phyloP scores from a whole-genome alignment of 2,329 filamentous ascomycete genomes.

The Aureobasidium sp. region DNA sequence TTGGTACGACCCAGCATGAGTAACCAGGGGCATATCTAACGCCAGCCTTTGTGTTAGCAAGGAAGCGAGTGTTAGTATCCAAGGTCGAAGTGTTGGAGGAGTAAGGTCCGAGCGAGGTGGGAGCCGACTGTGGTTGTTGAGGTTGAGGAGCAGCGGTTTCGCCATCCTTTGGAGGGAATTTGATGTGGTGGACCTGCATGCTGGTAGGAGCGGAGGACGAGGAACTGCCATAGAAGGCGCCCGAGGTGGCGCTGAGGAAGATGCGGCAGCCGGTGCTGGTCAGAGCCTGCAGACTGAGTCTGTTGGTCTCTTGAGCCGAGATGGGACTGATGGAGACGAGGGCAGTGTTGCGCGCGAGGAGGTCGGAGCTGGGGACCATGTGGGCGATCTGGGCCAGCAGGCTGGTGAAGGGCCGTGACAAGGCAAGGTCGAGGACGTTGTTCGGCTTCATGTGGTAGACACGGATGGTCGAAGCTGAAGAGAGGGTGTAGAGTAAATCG shows the following conservation, averaged over 20 bases:
- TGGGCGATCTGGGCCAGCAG: conserved; percentile 70
- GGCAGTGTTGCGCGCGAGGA: conserved; percentile 57
- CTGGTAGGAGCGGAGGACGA: conserved; percentile 66
- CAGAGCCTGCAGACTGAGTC: conserved; percentile 81
- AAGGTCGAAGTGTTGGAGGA: conserved; percentile 19
- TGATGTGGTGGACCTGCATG: conserved; percentile 97
- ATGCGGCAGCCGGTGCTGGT: conserved; percentile 86
- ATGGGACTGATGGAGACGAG: conserved; percentile 86
- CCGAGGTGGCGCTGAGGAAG: conserved; percentile 82
- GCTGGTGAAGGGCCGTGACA: conserved; percentile 45
- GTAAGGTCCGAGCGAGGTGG: conserved; percentile 12
- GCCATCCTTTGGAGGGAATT: conserved; percentile 64
- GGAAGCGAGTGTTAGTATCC: conserved; percentile 27
- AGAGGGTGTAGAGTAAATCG: conserved; percentile 84
- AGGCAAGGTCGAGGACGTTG: conserved; percentile 43
- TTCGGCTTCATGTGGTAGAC: conserved; percentile 76
- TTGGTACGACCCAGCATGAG: conserved; percentile 72
- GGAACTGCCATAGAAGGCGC: conserved; percentile 55
- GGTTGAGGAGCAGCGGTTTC: conserved; percentile 18
- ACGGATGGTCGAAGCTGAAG: conserved; percentile 77
- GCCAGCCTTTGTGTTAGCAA: conserved; percentile 30
- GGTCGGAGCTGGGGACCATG: conserved; percentile 64
- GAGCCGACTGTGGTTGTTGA: conserved; percentile 14
- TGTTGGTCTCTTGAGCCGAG: conserved; percentile 65
- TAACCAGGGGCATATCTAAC: conserved; percentile 73